Evolutionary conservation across 768 basidiomycete species (phyloP), one percentile per base, ranked within the genome.

Genomic region (Hericium coralloides): DNA sequence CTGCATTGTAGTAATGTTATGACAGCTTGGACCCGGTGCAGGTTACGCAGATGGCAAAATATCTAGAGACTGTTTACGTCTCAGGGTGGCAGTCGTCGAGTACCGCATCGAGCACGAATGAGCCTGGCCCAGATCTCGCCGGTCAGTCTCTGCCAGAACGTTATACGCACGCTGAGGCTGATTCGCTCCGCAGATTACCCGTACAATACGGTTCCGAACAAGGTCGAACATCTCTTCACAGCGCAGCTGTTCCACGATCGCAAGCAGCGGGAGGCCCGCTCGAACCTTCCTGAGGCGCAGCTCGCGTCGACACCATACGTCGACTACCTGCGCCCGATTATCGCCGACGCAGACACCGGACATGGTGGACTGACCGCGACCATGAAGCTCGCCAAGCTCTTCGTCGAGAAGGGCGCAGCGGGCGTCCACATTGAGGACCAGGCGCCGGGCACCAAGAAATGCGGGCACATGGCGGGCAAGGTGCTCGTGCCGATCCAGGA

Each of bases 231-330:
- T 61, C 79, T 98, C 54, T 98, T 98, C 82, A 82, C 88, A 79
- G 95, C 97, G 0, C 97, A 98, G 69, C 84, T 98, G 45, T 98
- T 98, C 85, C 97, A 99, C 70, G 97, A 99, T 74, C 87, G 95
- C 62, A 98, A 97, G 72, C 95, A 98, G 70, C 85, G 83, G 55
- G 89, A 93, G 68, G 81, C 76, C 7, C 88, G 92, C 22, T 82
- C 87, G 0, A 75, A 67, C 60, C 69, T 95, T 75, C 75, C 85
- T 23, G 84, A 89, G 14, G 76, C 79, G 25, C 83, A 92, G 67
- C 84, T 89, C 56, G 77, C 82, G 3, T 76, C 79, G 62, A 84
- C 86, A 0, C 87, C 88, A 0, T 69, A 69, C 57, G 74, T 95
- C 64, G 95, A 98, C 72, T 95, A 95, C 70, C 83, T 97, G 61